Conservation (phyloP, 768 basidiomycete genomes). For the Leucocoprinus leucothites region DNA sequence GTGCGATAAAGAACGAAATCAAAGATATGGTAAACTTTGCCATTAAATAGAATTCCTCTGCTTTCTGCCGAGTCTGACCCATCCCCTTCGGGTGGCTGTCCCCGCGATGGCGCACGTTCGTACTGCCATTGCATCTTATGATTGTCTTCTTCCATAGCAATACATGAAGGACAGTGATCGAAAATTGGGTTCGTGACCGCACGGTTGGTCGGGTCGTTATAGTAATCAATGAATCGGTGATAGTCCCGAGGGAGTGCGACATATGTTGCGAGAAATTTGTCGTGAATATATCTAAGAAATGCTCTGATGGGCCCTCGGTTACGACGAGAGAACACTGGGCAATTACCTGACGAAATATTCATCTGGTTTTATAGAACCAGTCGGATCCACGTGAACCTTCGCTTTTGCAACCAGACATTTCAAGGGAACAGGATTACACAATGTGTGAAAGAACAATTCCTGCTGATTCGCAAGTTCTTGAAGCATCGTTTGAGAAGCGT, state of each 20-base stretch:
- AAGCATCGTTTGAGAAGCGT: constrained; percentile 59
- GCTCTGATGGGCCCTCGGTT: too few relatives aligned
- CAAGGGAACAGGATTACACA: constrained; percentile 45
- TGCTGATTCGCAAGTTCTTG: constrained; percentile 57
- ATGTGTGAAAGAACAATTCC: constrained; percentile 60
- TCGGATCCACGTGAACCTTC: constrained; percentile 31
- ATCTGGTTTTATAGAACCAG: constrained; percentile 13
- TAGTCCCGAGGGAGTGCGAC: constrained; percentile 31
- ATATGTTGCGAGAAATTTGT: constrained; percentile 43
- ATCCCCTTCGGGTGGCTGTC: constrained; percentile 8
- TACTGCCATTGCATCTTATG: constrained; percentile 6
- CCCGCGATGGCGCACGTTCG: constrained; percentile 17
- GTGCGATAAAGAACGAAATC: constrained; percentile 59
- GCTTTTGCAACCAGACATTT: constrained; percentile 46
- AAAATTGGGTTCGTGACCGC: constrained; percentile 27
- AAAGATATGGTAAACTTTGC: constrained; percentile 50
- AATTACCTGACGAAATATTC: constrained; percentile 12
- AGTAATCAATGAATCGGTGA: constrained; percentile 20
- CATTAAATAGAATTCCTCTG: constrained; percentile 37
- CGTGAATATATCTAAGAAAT: constrained; percentile 45
- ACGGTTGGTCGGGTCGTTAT: neutral
- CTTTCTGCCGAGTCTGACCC: constrained; percentile 27
- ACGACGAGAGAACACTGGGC: neutral
- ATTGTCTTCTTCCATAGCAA: constrained; percentile 24
- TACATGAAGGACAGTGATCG: constrained; percentile 54